These are phyloP conservation scores for Vitrella brassicaformis DNA, from an alignment of 73 alveolate genomes.

Conservation along the genomic window DNA sequence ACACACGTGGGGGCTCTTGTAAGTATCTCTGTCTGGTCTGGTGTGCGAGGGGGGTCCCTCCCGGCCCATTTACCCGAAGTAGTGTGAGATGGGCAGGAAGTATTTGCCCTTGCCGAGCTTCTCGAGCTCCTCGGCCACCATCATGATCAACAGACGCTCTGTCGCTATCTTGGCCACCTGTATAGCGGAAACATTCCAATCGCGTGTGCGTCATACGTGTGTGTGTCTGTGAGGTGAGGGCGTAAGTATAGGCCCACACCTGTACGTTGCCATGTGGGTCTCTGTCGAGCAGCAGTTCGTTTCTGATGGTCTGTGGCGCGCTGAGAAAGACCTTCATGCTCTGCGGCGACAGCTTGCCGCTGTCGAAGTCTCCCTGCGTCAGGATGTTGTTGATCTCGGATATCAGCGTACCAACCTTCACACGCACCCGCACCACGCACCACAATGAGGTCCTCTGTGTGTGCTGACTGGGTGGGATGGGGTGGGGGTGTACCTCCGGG, in stretches of 20 bases:
- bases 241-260: too few relatives aligned
- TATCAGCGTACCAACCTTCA: too few relatives aligned
- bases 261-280: slow-evolving; percentile 93
- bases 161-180: slow-evolving; percentile 93
- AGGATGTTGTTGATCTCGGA: slow-evolving; percentile 63
- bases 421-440: too few relatives aligned
- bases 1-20: slow-evolving; percentile 74
- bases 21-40: slow-evolving; percentile 45
- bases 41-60: slow-evolving; percentile 8
- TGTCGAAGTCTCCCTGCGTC: slow-evolving; percentile 18
- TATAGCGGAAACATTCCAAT: slow-evolving; percentile 2
- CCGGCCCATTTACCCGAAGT: background rate
- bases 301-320: slow-evolving; percentile 80
- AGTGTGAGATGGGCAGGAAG: background rate
- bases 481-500: slow-evolving; percentile 31
- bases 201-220: background rate
- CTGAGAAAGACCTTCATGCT: slow-evolving; percentile 46
- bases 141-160: slow-evolving; percentile 76
- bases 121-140: slow-evolving; percentile 70
- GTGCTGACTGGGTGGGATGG: too few relatives aligned
- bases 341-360: slow-evolving; percentile 44
- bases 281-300: slow-evolving; percentile 84
- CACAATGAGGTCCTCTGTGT: too few relatives aligned
- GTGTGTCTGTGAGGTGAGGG: too few relatives aligned
- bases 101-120: slow-evolving; percentile 47